Evolutionary conservation across 148 eudicot species (phyloP).

Genomic region (Arbutus unedo): DNA sequence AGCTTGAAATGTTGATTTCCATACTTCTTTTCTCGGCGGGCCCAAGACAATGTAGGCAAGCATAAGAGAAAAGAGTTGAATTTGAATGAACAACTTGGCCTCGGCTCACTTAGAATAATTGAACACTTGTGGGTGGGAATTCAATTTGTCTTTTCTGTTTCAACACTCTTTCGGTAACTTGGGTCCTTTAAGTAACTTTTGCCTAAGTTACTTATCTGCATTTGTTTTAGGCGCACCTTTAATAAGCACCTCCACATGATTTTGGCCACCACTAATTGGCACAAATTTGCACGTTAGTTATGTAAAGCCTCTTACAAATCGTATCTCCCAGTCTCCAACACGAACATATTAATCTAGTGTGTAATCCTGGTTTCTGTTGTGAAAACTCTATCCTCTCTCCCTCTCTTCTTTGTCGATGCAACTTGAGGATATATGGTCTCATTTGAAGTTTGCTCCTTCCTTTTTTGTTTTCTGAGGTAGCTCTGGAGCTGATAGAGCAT

Average conservation of each 20-base stretch:
- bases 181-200: not conserved
- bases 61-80: not conserved
- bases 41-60: not conserved
- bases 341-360: not conserved
- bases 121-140: not conserved
- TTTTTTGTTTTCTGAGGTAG: constrained; percentile 34
- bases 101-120: not conserved
- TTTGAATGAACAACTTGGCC: not conserved
- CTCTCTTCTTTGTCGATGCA: not conserved
- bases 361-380: not conserved
- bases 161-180: too few relatives aligned
- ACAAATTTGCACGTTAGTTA: not conserved
- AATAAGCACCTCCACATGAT: not conserved
- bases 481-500: constrained; percentile 94
- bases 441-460: not conserved
- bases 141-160: not conserved
- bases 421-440: not conserved
- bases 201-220: not conserved
- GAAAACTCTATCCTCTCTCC: not conserved
- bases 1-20: not conserved
- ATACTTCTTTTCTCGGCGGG: not conserved
- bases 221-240: not conserved
- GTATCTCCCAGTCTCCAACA: not conserved
- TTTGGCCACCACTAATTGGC: not conserved
- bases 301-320: not conserved